Base-by-base conservation (phyloP, 2,329 filamentous ascomycete species). In the Lojkania enalia region DNA sequence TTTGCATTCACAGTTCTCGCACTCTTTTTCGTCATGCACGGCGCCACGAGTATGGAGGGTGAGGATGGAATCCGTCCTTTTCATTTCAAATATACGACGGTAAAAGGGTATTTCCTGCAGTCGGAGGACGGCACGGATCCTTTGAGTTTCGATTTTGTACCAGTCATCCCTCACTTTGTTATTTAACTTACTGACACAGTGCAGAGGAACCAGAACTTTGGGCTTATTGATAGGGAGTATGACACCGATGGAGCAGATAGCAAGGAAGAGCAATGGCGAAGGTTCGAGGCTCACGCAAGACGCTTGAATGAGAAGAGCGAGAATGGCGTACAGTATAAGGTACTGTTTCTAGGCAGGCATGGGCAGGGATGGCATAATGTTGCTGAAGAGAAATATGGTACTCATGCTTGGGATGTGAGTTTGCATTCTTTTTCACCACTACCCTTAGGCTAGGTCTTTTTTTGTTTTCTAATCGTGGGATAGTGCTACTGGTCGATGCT, bases 341-440 rank as follows among this genome's bases (percentile, higher is more conserved):
- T 89, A 5, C 63, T 89, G 16, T 84, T 84, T 64, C 74, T 87
- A 58, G 85, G 80, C 15, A 79, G 86, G 29, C 86, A 89, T 63
- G 86, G 86, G 7, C 78, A 89, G 66, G 86, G 86, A 0, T 73
- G 71, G 46, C 79, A 85, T 60, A 85, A 85, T 60, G 80, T 82
- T 13, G 85, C 84, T 6, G 82, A 87, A 68, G 71, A 73, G n/a
- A 84, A 77, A 58, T 87, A 86, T 56, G 84, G 84, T 20, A 87
- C 84, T 0, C 74, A 79, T 5, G 80, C 79, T 4, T 88, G 85
- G 85, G 84, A 88, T 61, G 81, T 80, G 64, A 56, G 79, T 71
- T 11, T 18, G 14, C 16, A 32, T 16, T 15, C 32, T n/a, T 16
- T 33, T 20, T 18, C 14, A 15, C 30, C 20, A 6, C 15, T 38